These are phyloP conservation scores for Chytriomyces sp. DNA, from an alignment of 192 early-diverging fungal species.

Conservation along the genomic window DNA sequence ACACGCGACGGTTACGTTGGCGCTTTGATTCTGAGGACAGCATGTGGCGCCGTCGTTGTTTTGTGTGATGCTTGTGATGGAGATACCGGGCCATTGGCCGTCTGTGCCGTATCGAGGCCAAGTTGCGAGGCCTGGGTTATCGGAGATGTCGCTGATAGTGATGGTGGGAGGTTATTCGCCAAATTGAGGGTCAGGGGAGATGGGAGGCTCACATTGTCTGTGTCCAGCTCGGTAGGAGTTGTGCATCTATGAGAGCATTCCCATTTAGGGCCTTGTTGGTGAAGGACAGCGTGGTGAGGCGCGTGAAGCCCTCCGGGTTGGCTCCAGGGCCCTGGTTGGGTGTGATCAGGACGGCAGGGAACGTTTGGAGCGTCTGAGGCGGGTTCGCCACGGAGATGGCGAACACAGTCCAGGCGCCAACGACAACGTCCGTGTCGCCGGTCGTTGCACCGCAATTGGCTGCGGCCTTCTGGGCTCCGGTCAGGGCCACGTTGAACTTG, in stretches of 20 bases:
- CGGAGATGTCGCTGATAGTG: constrained; percentile 19
- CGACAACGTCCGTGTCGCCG: not conserved
- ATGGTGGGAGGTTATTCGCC: not conserved
- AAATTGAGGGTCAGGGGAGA: not conserved
- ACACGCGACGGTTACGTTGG: not conserved
- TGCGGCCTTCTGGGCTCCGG: not conserved
- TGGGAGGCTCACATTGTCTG: not conserved
- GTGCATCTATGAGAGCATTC: not conserved
- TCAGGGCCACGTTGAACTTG: not conserved
- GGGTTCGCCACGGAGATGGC: not conserved
- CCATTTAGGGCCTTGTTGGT: constrained; percentile 25
- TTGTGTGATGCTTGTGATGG: constrained; percentile 1
- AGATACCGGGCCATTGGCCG: not conserved
- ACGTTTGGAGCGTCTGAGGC: not conserved
- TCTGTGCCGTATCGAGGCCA: not conserved
- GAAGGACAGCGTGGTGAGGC: not conserved
- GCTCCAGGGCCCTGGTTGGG: not conserved
- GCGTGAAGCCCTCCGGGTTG: constrained; percentile 8
- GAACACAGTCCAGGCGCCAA: not conserved
- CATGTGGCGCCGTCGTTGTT: not conserved
- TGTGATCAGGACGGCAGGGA: not conserved
- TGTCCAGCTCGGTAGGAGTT: not conserved
- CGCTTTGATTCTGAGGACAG: not conserved
- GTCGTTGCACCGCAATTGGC: not conserved
- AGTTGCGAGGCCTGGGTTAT: constrained; percentile 12